Base-by-base conservation (phyloP, 768 basidiomycete genomes). In the Mycena rebaudengoi region DNA sequence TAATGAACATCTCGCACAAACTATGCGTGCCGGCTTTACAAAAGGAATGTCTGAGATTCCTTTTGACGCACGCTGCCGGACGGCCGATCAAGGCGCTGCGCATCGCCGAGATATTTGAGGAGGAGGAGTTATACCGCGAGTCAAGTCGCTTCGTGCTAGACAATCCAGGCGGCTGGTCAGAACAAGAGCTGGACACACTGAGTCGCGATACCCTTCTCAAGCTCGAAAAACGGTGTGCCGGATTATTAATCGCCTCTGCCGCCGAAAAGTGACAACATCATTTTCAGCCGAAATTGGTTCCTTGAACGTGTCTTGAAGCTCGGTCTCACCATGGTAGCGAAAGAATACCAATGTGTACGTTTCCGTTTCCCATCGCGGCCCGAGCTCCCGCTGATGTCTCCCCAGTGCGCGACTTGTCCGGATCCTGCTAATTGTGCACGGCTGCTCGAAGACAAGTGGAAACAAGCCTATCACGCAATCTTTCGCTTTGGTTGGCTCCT, bases 241-340 rank as follows among this genome's bases (percentile, higher is more conserved):
- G 21, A 49, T 48, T 35, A 21, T 8, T 48, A 35, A 54, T 5
- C 49, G 26, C 45, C 21, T 39, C 23, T 35, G 18, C 32, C 28
- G 30, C 30, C n/a, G 39, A 39, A n/a, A n/a, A n/a, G n/a, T n/a
- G n/a, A n/a, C n/a, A n/a, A n/a, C n/a, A n/a, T n/a, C n/a, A n/a
- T n/a, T n/a, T 30, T 16, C 67, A 94, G 95, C 33, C 86, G 96
- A 60, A 96, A 90, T 55, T 98, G 96, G 96, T 98, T 98, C 78
- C 85, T 98, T 20, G 96, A 98, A 74, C 88, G 96, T 20, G 91
- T 98, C 16, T 82, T 98, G 65, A 98, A 98, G 74, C 87, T 98
- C 11, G 94, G 95, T 2, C 80, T 95, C 39, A 91, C 92, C 0
- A 86, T 90, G 65, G 84, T 97, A 23, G 87, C 92, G n/a, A 96